Evolutionary conservation across 2,329 filamentous ascomycete genomes (phyloP).

Genomic region (Arthroderma sp.): DNA sequence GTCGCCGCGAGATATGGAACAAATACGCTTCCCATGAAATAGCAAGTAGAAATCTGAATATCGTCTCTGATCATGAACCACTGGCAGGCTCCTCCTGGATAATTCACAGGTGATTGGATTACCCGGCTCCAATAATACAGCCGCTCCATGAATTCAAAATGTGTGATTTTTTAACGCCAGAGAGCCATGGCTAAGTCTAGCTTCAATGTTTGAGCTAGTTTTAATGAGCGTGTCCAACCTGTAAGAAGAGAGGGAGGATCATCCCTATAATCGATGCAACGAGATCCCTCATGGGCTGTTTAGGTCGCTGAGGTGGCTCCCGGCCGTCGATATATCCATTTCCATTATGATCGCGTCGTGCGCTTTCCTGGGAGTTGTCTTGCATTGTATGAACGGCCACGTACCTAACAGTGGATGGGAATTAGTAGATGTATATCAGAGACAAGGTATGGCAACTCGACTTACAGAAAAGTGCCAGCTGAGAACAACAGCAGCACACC

Average conservation of each 20-base stretch:
- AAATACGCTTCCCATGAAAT: too few species aligned
- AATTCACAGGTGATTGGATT: too few species aligned
- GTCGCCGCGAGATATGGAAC: too few species aligned
- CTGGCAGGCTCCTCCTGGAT: too few species aligned
- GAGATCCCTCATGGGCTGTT: conserved; percentile 33
- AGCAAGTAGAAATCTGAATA: too few species aligned
- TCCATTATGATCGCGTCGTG: conserved; percentile 20
- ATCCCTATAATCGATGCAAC: conserved; percentile 35
- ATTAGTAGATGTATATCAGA: background rate
- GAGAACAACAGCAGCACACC: conserved; percentile 91
- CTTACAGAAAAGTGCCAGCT: conserved; percentile 87
- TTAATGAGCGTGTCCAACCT: conserved; percentile 36
- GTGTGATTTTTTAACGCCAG: too few species aligned
- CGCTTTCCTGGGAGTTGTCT: conserved; percentile 39
- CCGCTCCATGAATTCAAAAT: too few species aligned
- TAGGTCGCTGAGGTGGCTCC: conserved; percentile 20
- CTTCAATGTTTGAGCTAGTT: background rate
- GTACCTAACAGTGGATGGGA: conserved; percentile 44
- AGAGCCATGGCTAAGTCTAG: too few species aligned
- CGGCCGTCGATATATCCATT: conserved; percentile 32
- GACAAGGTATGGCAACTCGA: conserved; percentile 9
- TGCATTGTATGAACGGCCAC: conserved; percentile 99
- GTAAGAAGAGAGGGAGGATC: conserved; percentile 34
- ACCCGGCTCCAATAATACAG: too few species aligned
- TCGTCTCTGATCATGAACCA: too few species aligned